Evolutionary conservation across 2,329 filamentous ascomycete genomes (phyloP).

Genomic region (Colletotrichum sublineola): DNA sequence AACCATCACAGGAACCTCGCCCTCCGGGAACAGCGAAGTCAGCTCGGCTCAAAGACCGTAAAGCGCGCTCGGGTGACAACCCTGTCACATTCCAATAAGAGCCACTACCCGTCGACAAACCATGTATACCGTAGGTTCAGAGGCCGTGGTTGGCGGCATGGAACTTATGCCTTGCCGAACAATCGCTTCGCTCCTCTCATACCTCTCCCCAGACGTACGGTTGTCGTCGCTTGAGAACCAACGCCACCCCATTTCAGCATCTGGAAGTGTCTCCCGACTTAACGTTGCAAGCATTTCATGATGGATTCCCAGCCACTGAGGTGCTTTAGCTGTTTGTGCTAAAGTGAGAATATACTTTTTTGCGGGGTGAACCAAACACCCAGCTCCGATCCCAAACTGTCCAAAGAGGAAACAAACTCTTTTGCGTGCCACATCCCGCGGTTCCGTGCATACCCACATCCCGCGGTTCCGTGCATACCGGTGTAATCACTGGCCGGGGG

Average conservation of each 20-base stretch:
- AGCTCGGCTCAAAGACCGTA: conserved; percentile 43
- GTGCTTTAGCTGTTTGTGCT: conserved; percentile 46
- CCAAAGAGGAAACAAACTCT: conserved; percentile 48
- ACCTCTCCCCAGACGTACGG: conserved; percentile 42
- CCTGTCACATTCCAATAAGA: conserved; percentile 42
- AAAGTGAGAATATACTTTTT: conserved; percentile 47
- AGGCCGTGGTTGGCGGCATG: conserved; percentile 46
- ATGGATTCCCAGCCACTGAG: neutral
- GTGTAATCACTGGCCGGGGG: conserved; percentile 42
- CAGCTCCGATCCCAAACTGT: conserved; percentile 19
- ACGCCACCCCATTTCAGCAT: conserved; percentile 50
- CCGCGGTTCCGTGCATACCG: conserved; percentile 48
- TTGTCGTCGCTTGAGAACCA: conserved; percentile 47
- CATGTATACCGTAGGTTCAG: conserved; percentile 48
- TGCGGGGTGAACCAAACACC: conserved; percentile 47
- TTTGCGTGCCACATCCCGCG: conserved; percentile 45
- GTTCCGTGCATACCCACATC: conserved; percentile 46
- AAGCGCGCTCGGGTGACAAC: conserved; percentile 47
- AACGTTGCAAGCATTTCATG: conserved; percentile 32
- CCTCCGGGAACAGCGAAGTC: conserved; percentile 42
- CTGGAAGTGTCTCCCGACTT: conserved; percentile 46
- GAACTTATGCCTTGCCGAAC: conserved; percentile 43
- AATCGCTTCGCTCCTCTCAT: conserved; percentile 35
- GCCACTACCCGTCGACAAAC: conserved; percentile 46
- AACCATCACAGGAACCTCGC: conserved; percentile 46